Conservation (phyloP, 1,284 basidiomycete species). For the Papiliotrema flavescens region DNA sequence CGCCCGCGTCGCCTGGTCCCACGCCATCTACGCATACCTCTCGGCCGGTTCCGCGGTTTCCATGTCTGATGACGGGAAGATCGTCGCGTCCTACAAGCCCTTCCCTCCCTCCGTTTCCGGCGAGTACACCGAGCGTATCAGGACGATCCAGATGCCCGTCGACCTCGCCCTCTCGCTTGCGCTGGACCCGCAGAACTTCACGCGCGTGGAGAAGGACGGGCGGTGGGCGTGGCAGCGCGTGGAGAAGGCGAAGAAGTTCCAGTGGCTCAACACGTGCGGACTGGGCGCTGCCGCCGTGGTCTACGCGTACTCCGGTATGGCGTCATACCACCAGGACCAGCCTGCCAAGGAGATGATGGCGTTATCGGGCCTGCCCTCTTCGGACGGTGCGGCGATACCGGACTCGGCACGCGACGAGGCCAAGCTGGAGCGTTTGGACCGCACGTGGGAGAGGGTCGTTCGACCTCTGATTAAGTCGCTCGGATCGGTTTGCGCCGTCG, state of each 20-base stretch:
- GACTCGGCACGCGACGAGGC: conserved; percentile 23
- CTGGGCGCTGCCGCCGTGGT: conserved; percentile 25
- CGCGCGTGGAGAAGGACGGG: conserved; percentile 4
- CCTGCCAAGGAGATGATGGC: conserved; percentile 29
- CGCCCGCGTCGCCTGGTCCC: conserved; percentile 43
- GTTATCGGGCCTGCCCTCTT: conserved; percentile 33
- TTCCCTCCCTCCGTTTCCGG: conserved; percentile 22
- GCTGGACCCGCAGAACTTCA: conserved; percentile 4
- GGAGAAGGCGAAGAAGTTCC: conserved; percentile 31
- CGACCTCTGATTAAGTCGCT: conserved; percentile 29
- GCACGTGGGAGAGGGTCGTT: conserved; percentile 35
- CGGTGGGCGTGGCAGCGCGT: conserved; percentile 26
- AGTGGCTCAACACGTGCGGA: conserved; percentile 34
- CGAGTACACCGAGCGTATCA: conserved; percentile 17
- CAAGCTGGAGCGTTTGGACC: conserved; percentile 29
- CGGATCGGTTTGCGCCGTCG: conserved; percentile 32
- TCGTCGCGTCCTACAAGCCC: conserved; percentile 32
- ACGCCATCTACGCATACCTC: conserved; percentile 45
- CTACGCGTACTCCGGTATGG: conserved; percentile 42
- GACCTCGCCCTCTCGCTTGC: conserved; percentile 20
- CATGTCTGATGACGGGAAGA: conserved; percentile 14
- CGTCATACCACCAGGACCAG: conserved; percentile 32
- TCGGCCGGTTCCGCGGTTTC: conserved; percentile 22
- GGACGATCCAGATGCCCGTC: conserved; percentile 28
- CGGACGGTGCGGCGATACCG: conserved; percentile 22